Conservation (phyloP, 129 eudicot species). For the Oenanthe sinensis region DNA sequence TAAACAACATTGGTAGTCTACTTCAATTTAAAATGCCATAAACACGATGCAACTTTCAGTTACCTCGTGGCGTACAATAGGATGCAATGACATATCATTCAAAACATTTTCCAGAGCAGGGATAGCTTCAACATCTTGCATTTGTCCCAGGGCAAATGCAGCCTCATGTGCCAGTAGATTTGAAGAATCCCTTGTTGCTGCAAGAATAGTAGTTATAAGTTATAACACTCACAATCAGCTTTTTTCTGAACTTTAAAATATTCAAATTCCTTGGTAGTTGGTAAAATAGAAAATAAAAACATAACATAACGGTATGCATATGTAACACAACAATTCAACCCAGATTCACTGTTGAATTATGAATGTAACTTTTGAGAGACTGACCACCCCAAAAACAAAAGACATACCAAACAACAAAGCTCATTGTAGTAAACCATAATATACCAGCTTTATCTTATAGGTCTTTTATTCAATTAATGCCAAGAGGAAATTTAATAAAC, state of each 20-base stretch:
- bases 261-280: neutral
- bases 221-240: neutral
- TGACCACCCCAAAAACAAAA: neutral
- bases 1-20: constrained; percentile 1
- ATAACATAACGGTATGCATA: neutral
- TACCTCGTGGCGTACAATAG: constrained; percentile 96
- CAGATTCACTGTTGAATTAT: neutral
- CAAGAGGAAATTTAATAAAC: neutral
- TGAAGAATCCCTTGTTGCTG: constrained; percentile 66
- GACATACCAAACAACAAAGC: neutral
- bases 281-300: neutral
- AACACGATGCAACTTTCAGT: constrained; percentile 4
- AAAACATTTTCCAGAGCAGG: constrained; percentile 76
- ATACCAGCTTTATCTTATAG: neutral
- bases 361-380: neutral
- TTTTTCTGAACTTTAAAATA: neutral
- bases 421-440: neutral
- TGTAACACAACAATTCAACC: neutral
- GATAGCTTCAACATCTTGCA: constrained; percentile 86
- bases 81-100: constrained; percentile 81
- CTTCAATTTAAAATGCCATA: neutral
- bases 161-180: constrained; percentile 86
- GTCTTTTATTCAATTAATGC: neutral
- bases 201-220: constrained; percentile 8
- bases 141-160: constrained; percentile 96